Evolutionary conservation across 176 grass and related monocot genomes (phyloP).

Genomic region (Cymbopogon citratus): DNA sequence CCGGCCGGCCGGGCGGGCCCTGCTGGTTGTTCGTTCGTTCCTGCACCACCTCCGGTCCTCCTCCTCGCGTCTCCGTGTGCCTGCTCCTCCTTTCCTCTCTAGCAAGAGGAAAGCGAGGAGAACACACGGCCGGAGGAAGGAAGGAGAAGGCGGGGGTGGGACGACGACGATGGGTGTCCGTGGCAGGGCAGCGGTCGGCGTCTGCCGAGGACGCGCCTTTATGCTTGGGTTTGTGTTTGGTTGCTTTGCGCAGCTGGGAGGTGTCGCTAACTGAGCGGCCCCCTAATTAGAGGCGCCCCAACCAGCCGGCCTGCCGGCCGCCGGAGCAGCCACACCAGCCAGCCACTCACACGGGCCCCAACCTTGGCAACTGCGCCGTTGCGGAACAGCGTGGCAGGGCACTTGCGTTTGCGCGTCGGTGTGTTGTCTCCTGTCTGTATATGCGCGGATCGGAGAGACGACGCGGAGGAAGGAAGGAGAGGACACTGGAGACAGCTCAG

Average conservation of each 20-base stretch:
- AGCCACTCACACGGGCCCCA: not conserved
- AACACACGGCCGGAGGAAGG: not conserved
- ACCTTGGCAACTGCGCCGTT: not conserved
- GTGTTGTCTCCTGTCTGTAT: not conserved
- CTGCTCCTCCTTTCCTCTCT: not conserved
- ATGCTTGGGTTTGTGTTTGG: constrained; percentile 8
- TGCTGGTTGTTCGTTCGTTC: not conserved
- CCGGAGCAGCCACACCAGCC: not conserved
- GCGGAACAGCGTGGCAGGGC: not conserved
- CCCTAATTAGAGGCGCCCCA: constrained; percentile 19
- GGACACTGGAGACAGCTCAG: constrained; percentile 15
- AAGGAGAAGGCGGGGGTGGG: not conserved
- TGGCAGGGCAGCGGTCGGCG: not conserved
- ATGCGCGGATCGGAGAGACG: not conserved
- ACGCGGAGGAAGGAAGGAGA: not conserved
- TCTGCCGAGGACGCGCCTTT: constrained; percentile 17
- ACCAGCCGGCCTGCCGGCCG: not conserved
- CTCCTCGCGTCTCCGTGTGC: not conserved
- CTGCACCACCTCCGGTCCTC: not conserved
- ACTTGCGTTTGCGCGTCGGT: not conserved
- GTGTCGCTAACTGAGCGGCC: not conserved
- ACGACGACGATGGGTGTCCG: not conserved
- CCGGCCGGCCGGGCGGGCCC: not conserved
- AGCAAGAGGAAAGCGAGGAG: not conserved
- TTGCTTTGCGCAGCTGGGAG: not conserved